Percentiles rank a stretch among this genome's conserved stretches.
phyloP scores from a whole-genome alignment of 306 rosid species.

The Quercus ilex region DNA sequence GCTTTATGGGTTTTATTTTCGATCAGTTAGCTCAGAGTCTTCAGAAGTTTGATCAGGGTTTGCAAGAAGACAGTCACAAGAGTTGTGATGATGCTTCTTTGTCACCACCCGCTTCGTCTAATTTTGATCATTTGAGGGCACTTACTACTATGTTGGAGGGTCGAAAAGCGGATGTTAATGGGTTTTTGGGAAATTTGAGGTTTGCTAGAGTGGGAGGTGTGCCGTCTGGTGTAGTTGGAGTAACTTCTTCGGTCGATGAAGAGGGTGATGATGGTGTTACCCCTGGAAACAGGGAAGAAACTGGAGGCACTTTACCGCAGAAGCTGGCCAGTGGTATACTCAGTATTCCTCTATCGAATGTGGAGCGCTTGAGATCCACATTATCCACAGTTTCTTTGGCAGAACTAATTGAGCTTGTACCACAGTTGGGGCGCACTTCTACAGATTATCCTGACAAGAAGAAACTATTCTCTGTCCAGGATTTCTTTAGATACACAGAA shows the following conservation, averaged over 20 bases:
- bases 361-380: slow-evolving; percentile 91
- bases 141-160: slow-evolving; percentile 61
- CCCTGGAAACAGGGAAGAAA: slow-evolving; percentile 53
- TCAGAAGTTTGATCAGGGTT: slow-evolving; percentile 54
- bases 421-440: slow-evolving; percentile 67
- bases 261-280: slow-evolving; percentile 46
- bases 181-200: slow-evolving; percentile 80
- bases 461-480: slow-evolving; percentile 87
- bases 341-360: slow-evolving; percentile 91
- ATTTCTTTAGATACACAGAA: slow-evolving; percentile 96
- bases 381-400: slow-evolving; percentile 83
- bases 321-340: slow-evolving; percentile 76
- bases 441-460: slow-evolving; percentile 98
- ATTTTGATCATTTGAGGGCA: slow-evolving; percentile 53
- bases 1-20: slow-evolving; percentile 68
- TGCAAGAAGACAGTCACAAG: slow-evolving; percentile 31
- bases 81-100: slow-evolving; percentile 28
- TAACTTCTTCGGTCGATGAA: slow-evolving; percentile 53
- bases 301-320: slow-evolving; percentile 67
- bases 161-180: slow-evolving; percentile 63
- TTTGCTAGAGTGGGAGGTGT: slow-evolving; percentile 94
- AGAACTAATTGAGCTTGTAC: slow-evolving; percentile 87
- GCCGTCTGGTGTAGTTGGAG: slow-evolving; percentile 68
- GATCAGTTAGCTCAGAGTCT: slow-evolving; percentile 64
- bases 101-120: slow-evolving; percentile 22